Percentiles rank a stretch among this genome's conserved stretches.
These are phyloP conservation scores for Gracilaria gracilis DNA, from an alignment of 23 red algal genomes.

Conservation along the genomic window DNA sequence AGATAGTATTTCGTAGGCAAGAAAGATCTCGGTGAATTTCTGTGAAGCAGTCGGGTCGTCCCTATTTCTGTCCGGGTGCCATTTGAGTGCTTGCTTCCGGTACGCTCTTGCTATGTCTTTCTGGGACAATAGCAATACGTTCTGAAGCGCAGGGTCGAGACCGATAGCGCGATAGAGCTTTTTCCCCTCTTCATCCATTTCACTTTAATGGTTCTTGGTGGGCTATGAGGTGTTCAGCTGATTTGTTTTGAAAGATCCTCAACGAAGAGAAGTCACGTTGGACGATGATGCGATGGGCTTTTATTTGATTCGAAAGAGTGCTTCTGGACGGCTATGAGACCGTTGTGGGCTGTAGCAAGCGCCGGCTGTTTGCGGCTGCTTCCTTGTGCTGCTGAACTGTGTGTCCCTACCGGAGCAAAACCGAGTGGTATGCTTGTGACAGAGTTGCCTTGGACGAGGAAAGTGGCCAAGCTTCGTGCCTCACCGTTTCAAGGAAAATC, in stretches of 20 bases:
- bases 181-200: conserved; percentile 59
- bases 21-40: conserved; percentile 87
- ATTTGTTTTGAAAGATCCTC: neutral
- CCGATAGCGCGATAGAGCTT: conserved; percentile 40
- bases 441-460: too few relatives aligned
- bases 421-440: too few relatives aligned
- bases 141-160: conserved; percentile 19
- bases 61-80: conserved; percentile 96
- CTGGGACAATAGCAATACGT: conserved; percentile 46
- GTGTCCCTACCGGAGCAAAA: too few relatives aligned
- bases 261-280: too few relatives aligned
- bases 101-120: conserved; percentile 68
- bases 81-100: conserved; percentile 84
- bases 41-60: conserved; percentile 75
- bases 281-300: too few relatives aligned
- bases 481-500: neutral
- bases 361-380: too few relatives aligned
- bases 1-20: conserved; percentile 89
- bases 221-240: neutral
- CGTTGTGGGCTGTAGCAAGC: too few relatives aligned
- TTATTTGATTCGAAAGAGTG: too few relatives aligned
- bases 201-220: neutral
- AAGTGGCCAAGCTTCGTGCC: too few relatives aligned
- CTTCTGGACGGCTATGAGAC: too few relatives aligned
- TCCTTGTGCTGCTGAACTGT: too few relatives aligned